Percentiles rank a stretch among this genome's conserved stretches.
These are phyloP conservation scores for Linnemannia elongata DNA, from an alignment of 192 early-diverging fungal genomes.

Conservation along the genomic window DNA sequence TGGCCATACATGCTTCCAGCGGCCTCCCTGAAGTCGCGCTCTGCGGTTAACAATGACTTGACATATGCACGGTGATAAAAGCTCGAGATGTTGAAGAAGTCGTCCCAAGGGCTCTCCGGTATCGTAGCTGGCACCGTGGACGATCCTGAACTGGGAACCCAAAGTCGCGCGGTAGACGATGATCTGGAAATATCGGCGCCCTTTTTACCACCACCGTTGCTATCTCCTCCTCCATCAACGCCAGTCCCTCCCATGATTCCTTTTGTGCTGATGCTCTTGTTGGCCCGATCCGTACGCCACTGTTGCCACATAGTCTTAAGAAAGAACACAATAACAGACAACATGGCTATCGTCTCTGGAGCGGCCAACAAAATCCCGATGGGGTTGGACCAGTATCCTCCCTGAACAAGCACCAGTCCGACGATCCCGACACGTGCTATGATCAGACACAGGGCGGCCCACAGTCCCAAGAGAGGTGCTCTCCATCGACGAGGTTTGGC, in stretches of 20 bases:
- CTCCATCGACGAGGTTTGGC: slow-evolving; percentile 29
- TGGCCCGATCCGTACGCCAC: not conserved
- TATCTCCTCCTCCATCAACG: not conserved
- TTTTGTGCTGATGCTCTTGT: slow-evolving; percentile 18
- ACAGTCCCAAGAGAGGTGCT: slow-evolving; percentile 43
- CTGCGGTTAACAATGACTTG: slow-evolving; percentile 27
- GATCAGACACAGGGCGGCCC: slow-evolving; percentile 39
- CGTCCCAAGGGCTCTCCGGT: slow-evolving; percentile 21
- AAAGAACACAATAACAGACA: slow-evolving; percentile 37
- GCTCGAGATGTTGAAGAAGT: slow-evolving; percentile 45
- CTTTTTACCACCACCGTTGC: not conserved
- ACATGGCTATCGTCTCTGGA: slow-evolving; percentile 44
- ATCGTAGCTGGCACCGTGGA: not conserved
- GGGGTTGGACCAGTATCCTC: slow-evolving; percentile 37
- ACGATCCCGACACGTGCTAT: slow-evolving; percentile 27
- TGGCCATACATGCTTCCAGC: slow-evolving; percentile 53
- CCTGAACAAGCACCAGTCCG: slow-evolving; percentile 25
- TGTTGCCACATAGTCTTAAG: slow-evolving; percentile 46
- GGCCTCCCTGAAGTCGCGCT: slow-evolving; percentile 31
- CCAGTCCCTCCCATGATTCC: not conserved
- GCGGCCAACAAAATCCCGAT: slow-evolving; percentile 48
- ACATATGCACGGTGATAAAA: slow-evolving; percentile 46
- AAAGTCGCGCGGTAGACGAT: slow-evolving; percentile 31
- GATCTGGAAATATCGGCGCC: slow-evolving; percentile 22
- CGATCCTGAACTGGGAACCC: not conserved